Percentiles rank a stretch among this genome's conserved stretches.
These are phyloP conservation scores for Erysiphe pisi DNA, from an alignment of 2,329 filamentous ascomycete genomes.

Conservation along the genomic window DNA sequence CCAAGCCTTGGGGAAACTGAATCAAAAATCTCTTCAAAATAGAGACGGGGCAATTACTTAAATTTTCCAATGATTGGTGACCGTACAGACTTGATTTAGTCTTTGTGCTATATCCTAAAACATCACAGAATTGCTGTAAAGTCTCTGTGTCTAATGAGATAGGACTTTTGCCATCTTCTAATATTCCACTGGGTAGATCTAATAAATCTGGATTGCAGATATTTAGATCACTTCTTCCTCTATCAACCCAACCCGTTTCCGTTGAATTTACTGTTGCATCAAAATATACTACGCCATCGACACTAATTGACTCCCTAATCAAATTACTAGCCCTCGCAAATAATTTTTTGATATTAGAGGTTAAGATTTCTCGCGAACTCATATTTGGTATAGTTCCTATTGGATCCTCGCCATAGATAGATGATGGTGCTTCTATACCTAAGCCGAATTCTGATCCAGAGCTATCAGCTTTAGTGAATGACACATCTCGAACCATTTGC, in stretches of 20 bases:
- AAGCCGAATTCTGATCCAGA: slow-evolving; percentile 31
- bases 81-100: slow-evolving; percentile 34
- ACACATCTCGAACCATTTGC: not conserved
- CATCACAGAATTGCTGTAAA: slow-evolving; percentile 33
- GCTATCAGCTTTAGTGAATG: slow-evolving; percentile 26
- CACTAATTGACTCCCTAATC: slow-evolving; percentile 35
- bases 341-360: slow-evolving; percentile 33
- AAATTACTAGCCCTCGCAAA: slow-evolving; percentile 36
- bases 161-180: slow-evolving; percentile 33
- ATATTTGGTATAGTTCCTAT: slow-evolving; percentile 31
- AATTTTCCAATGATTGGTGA: slow-evolving; percentile 32
- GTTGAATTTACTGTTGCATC: slow-evolving; percentile 29
- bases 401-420: slow-evolving; percentile 31
- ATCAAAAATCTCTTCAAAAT: slow-evolving; percentile 35
- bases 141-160: slow-evolving; percentile 31
- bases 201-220: slow-evolving; percentile 24
- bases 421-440: slow-evolving; percentile 32
- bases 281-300: slow-evolving; percentile 35
- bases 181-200: slow-evolving; percentile 29
- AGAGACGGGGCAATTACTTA: slow-evolving; percentile 32
- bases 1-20: slow-evolving; percentile 36
- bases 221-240: not conserved
- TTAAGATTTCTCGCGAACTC: slow-evolving; percentile 33
- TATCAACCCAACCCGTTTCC: not conserved
- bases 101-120: slow-evolving; percentile 35